These are phyloP conservation scores for Tanacetum coccineum DNA, from an alignment of 129 eudicot species.

Conservation along the genomic window DNA sequence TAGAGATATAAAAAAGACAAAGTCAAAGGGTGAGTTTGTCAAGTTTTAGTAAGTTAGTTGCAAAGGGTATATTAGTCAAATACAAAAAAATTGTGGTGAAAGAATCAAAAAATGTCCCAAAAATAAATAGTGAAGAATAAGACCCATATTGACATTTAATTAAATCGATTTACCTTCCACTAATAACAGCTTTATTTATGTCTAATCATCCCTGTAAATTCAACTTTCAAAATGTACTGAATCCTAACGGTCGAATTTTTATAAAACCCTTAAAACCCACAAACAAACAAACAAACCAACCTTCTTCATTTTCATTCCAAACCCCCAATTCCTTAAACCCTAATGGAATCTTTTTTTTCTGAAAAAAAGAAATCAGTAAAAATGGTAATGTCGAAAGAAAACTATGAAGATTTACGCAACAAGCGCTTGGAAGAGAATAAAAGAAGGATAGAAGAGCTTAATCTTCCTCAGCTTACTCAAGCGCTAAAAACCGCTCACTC, in stretches of 20 bases:
- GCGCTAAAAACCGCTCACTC: conserved; percentile 59
- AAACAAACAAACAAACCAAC: neutral
- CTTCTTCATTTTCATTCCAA: neutral
- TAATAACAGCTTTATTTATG: too few relatives aligned
- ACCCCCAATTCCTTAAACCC: neutral
- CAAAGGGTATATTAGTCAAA: too few relatives aligned
- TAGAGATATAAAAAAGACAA: too few relatives aligned
- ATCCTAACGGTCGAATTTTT: conserved; percentile 1
- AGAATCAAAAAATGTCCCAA: too few relatives aligned
- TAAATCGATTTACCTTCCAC: too few relatives aligned
- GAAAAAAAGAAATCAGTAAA: neutral
- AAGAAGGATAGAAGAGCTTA: conserved; percentile 68
- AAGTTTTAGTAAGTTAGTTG: too few relatives aligned
- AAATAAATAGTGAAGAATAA: too few relatives aligned
- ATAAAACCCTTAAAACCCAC: neutral
- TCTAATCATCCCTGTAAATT: too few relatives aligned
- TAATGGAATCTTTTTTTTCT: neutral
- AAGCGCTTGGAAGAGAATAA: conserved; percentile 83
- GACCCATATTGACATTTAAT: too few relatives aligned
- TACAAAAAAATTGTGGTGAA: too few relatives aligned
- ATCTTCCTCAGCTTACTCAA: conserved; percentile 69
- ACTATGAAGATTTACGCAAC: conserved; percentile 63
- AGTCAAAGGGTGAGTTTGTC: too few relatives aligned
- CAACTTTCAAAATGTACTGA: too few relatives aligned
- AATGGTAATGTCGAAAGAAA: conserved; percentile 48